Percentiles rank a stretch among this genome's conserved stretches.
Conservation (phyloP, 768 basidiomycete species). For the Suillus placidus region DNA sequence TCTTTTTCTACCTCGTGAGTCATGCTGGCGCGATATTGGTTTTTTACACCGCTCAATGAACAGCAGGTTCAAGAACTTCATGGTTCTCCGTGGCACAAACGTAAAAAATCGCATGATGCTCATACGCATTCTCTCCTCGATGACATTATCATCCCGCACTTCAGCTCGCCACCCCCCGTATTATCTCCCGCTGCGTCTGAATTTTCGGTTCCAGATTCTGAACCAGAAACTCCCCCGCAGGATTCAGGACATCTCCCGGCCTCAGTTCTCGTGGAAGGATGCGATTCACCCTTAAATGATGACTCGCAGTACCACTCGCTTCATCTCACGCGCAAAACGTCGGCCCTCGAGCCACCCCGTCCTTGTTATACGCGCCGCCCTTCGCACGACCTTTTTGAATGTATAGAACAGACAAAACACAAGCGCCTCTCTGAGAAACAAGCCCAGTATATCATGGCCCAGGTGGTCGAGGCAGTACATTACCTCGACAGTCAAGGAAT, state of each 20-base stretch:
- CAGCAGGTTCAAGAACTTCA: conserved; percentile 87
- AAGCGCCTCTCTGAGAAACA: conserved; percentile 78
- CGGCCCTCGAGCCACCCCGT: conserved; percentile 28
- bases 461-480: conserved; percentile 83
- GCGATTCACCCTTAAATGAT: conserved; percentile 15
- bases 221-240: conserved; percentile 47
- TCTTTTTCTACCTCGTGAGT: conserved; percentile 87
- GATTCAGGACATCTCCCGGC: conserved; percentile 26
- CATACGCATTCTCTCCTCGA: conserved; percentile 23
- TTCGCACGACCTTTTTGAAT: conserved; percentile 94
- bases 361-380: conserved; percentile 65
- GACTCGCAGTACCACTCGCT: conserved; percentile 11
- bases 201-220: conserved; percentile 47
- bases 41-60: not conserved
- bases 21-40: conserved; percentile 5
- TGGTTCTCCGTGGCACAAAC: conserved; percentile 82
- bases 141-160: conserved; percentile 25
- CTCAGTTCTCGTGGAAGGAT: conserved; percentile 21
- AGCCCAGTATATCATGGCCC: conserved; percentile 81
- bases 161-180: conserved; percentile 48
- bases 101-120: conserved; percentile 36
- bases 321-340: conserved; percentile 14
- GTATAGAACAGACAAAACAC: conserved; percentile 85
- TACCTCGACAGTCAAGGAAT: conserved; percentile 85
- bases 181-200: conserved; percentile 60